Evolutionary conservation across 257 asterid species (phyloP), one percentile per base, ranked within the genome.

Genomic region (Gentiana dahurica): DNA sequence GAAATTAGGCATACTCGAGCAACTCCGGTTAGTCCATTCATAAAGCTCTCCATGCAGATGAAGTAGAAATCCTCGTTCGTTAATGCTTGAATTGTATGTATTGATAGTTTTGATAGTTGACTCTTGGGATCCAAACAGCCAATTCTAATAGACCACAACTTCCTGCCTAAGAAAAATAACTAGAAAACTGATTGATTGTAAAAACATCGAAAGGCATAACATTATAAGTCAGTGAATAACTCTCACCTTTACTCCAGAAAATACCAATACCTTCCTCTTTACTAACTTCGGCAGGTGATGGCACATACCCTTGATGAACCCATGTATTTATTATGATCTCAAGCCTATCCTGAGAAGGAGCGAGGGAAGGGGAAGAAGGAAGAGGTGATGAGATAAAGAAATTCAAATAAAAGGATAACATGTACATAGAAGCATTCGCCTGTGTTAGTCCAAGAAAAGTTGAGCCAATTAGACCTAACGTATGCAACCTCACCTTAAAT

Each of bases 271-370:
- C 95, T 75, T 91, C 97, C 69, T 48, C 71, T 68, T 73, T 68
- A 73, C 98, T 88, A 68, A 87, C 93, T 75, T 88, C 95, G 68
- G 96, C 95, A 15, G 94, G 95, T 12, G 95, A 79, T 67, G 95
- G 98, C 64, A 88, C 76, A 62, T 71, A 70, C 34, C 80, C 77
- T 44, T 57, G 68, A 62, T 74, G 60, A 68, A 88, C 71, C 95
- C 94, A 88, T 32, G 68, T 64, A 62, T 73, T 75, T 64, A 85
- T 77, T 55, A 92, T 81, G 61, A 73, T 62, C 78, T 79, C 95
- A 65, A 88, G 97, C 76, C 95, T 88, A 73, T 85, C 95, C 97
- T 87, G 92, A 53, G 75, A 41, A 4, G 64, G 58, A 63, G 57
- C 57, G 24, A 24, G 24, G 61, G 44, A 59, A 66, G 36, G 44